These are phyloP conservation scores for Pythium aphanidermatum DNA, from an alignment of 352 stramenopile species.

Conservation along the genomic window DNA sequence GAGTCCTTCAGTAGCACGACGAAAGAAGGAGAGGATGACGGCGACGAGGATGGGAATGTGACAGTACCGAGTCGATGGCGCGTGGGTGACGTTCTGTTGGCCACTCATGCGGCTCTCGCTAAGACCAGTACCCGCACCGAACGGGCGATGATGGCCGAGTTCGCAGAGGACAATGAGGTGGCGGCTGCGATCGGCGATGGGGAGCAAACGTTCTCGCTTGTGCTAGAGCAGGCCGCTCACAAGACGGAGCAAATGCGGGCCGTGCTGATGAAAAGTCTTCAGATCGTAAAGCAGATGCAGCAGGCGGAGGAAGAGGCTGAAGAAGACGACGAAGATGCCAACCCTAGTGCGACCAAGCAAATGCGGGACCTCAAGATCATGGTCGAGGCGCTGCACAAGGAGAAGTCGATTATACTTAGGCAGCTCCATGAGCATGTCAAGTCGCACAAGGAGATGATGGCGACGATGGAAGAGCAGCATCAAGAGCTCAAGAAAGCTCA, in stretches of 20 bases:
- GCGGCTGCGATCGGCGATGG: conserved; percentile 29
- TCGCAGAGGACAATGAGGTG: conserved; percentile 45
- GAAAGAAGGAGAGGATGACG: conserved; percentile 22
- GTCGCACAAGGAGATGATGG: conserved; percentile 35
- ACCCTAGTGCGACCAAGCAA: conserved; percentile 18
- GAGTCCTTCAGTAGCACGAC: conserved; percentile 22
- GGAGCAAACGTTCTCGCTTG: conserved; percentile 26
- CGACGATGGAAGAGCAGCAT: conserved; percentile 41
- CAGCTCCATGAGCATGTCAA: conserved; percentile 56
- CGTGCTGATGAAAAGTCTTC: conserved; percentile 27
- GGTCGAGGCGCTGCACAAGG: conserved; percentile 49
- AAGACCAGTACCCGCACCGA: conserved; percentile 51
- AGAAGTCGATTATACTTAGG: conserved; percentile 47
- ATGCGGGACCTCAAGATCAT: conserved; percentile 41
- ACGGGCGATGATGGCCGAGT: conserved; percentile 45
- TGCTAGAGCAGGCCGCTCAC: conserved; percentile 26
- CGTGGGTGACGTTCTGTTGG: conserved; percentile 55
- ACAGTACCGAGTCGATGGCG: conserved; percentile 35
- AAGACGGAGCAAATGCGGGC: conserved; percentile 32
- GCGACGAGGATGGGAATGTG: conserved; percentile 13
- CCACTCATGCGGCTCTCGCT: conserved; percentile 54
- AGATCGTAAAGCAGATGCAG: conserved; percentile 50
- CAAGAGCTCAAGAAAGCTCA: conserved; percentile 52
- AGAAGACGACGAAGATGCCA: not conserved
- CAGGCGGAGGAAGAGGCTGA: conserved; percentile 21